Evolutionary conservation across 2,329 filamentous ascomycete species (phyloP), one percentile per base, ranked within the genome.

Genomic region (Dactylellina leptospora): DNA sequence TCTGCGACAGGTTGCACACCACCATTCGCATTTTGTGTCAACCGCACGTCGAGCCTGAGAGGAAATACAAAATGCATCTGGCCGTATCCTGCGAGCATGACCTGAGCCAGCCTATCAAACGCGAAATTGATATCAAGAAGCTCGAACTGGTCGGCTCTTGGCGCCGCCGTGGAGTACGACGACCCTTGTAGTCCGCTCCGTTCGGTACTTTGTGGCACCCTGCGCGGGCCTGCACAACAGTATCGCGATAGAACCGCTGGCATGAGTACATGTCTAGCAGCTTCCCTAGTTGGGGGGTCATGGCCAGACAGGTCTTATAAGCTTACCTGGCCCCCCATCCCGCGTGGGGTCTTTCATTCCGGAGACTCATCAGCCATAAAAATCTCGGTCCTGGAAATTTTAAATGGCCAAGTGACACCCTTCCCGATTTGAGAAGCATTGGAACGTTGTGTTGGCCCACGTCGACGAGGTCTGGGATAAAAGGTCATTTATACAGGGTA

Each of bases 311-410:
- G 23, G 55, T 55, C 38, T 11, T 48, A 40, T 61, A 42, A 56
- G 22, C 55, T 27, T 25, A 28, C 47, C 11, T 23, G 30, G 6
- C 40, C 40, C 23, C 22, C 42, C 38, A 63, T 63, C 66, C 51
- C 58, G 66, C 66, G 66, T 71, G 66, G 66, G 58, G 59, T 63
- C 47, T 47, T 51, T 45, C 42, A 59, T 58, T 63, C 51, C 51
- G 44, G 58, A 53, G 22, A 42, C 25, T 27, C 36, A 45, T 59
- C 33, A 27, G 13, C 20, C 44, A 55, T 61, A 13, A 3, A 38
- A 30, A 45, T 60, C 50, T 55, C 47, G 25, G 22, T 2, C 27
- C 27, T 20, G 25, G 23, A 47, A 58, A 44, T 47, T 53, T 62
- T 45, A 63, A 59, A 59, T 38, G 64, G n/a, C 13, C 64, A 62